phyloP scores from a whole-genome alignment of 2,329 filamentous ascomycete species.

The Botryotinia globosa region DNA sequence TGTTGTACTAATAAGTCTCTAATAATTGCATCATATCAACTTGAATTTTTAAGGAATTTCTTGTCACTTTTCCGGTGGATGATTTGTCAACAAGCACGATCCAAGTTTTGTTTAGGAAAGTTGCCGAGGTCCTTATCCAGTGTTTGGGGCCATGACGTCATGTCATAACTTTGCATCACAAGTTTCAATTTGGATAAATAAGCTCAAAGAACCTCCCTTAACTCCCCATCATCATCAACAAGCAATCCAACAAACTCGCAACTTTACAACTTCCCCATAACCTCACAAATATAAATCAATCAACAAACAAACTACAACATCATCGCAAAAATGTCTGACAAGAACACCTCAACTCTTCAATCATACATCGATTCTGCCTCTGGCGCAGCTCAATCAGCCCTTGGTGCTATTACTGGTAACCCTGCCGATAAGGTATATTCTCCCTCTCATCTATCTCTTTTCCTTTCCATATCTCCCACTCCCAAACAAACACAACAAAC shows the following conservation, averaged over 20 bases:
- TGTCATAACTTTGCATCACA: background rate
- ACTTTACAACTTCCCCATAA: too few relatives aligned
- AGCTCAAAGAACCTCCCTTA: background rate
- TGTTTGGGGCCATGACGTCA: background rate
- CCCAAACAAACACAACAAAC: constrained; percentile 17
- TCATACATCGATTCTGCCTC: constrained; percentile 72
- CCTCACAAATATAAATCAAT: background rate
- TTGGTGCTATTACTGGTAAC: constrained; percentile 73
- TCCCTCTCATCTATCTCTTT: background rate
- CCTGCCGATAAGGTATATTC: constrained; percentile 57
- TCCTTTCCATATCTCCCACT: background rate
- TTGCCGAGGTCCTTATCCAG: too few relatives aligned
- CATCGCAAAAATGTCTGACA: constrained; percentile 47
- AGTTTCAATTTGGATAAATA: background rate
- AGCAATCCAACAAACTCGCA: background rate
- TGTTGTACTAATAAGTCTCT: too few relatives aligned
- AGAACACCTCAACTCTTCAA: constrained; percentile 69
- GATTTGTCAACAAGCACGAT: background rate
- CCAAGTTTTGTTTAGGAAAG: background rate
- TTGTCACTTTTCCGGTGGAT: background rate
- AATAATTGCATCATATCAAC: too few relatives aligned
- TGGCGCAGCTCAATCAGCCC: constrained; percentile 67
- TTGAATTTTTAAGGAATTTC: too few relatives aligned
- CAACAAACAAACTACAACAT: constrained; percentile 1
- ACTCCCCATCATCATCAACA: background rate